Evolutionary conservation across 1,139 yeast genomes (phyloP).

Genomic region (Diutina neorugosa): DNA sequence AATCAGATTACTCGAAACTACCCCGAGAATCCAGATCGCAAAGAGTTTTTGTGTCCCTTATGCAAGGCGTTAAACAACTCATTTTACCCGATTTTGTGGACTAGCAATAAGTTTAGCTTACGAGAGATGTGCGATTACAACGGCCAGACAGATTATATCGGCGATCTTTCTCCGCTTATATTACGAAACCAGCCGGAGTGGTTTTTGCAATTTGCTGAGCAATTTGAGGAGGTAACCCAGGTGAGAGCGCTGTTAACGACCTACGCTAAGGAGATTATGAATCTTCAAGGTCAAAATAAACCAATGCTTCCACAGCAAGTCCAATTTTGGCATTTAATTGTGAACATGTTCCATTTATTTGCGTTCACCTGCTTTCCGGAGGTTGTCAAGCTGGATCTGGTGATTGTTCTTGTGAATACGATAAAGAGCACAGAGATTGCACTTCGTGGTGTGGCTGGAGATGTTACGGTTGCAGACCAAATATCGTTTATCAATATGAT

Average conservation of each 20-base stretch:
- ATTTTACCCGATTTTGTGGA: conserved; percentile 63
- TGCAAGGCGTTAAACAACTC: conserved; percentile 81
- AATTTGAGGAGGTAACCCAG: conserved; percentile 16
- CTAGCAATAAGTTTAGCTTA: conserved; percentile 24
- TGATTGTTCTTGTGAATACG: conserved; percentile 35
- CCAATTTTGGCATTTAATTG: conserved; percentile 18
- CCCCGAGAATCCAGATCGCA: conserved; percentile 61
- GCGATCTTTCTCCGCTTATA: not conserved
- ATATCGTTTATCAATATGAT: conserved; percentile 48
- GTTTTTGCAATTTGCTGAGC: conserved; percentile 15
- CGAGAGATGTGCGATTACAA: not conserved
- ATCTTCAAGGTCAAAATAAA: conserved; percentile 5
- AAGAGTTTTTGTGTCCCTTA: conserved; percentile 79
- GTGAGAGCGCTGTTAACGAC: conserved; percentile 16
- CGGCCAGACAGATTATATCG: not conserved
- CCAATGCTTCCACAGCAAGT: conserved; percentile 12
- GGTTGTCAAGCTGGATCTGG: conserved; percentile 24
- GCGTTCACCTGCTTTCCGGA: conserved; percentile 30
- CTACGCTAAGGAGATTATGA: conserved; percentile 18
- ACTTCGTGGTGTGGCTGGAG: conserved; percentile 39
- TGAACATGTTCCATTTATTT: conserved; percentile 25
- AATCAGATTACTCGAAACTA: conserved; percentile 70
- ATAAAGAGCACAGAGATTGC: conserved; percentile 57
- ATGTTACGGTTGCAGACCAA: conserved; percentile 38
- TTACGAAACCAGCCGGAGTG: conserved; percentile 11